A percentile compares a stretch with the other conserved stretches of the same genome.
Conservation (phyloP, 169 alveolate species). For the Eimeria zaria region DNA sequence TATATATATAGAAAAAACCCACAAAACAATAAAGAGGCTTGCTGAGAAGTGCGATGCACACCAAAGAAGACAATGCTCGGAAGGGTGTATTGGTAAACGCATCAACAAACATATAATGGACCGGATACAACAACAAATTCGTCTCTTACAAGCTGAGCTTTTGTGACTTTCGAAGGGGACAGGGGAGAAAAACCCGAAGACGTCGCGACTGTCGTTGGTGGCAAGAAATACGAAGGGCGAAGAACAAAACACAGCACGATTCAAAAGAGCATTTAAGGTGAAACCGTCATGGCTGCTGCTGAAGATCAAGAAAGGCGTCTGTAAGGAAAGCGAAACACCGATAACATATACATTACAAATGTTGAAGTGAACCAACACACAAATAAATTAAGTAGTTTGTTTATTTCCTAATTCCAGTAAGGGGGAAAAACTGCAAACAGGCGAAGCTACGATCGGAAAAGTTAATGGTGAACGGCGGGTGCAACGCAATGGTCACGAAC, state of each 20-base stretch:
- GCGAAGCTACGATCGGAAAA: background rate
- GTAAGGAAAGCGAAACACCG: background rate
- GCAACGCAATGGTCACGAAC: background rate
- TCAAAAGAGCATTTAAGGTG: slow-evolving; percentile 29
- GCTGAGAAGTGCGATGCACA: background rate
- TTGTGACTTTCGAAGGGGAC: background rate
- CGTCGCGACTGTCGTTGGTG: slow-evolving; percentile 12
- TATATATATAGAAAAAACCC: background rate
- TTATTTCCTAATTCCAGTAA: no score
- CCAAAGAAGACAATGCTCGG: background rate
- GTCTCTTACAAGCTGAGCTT: background rate
- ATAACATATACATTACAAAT: background rate
- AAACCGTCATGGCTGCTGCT: slow-evolving; percentile 66
- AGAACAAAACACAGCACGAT: background rate
- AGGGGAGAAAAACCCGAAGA: slow-evolving; percentile 51
- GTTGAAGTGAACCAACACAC: background rate
- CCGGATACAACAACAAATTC: background rate
- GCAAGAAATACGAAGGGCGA: background rate
- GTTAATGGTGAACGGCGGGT: background rate
- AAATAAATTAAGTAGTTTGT: no score
- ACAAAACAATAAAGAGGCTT: background rate
- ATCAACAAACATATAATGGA: background rate
- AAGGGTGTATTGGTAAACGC: background rate
- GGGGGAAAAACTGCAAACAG: no score
- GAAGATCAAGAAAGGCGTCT: slow-evolving; percentile 39